Evolutionary conservation across 1,284 basidiomycete species (phyloP).

Genomic region (Anthracocystis walkeri): DNA sequence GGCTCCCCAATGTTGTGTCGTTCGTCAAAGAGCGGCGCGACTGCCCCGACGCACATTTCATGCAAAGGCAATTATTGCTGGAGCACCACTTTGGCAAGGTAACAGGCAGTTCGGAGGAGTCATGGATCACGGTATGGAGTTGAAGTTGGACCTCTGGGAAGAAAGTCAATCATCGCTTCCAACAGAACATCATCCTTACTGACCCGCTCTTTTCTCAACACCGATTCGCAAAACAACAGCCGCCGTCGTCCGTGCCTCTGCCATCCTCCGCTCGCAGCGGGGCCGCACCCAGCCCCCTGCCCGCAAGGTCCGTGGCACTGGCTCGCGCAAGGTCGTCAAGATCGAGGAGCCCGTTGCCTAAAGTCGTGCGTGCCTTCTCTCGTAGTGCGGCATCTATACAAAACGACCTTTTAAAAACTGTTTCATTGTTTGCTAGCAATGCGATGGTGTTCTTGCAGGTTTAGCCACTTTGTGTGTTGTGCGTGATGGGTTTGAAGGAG

Average conservation of each 20-base stretch:
- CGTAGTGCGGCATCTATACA: not conserved
- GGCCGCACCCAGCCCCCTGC: conserved; percentile 48
- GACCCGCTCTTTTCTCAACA: conserved; percentile 6
- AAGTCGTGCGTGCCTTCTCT: conserved; percentile 7
- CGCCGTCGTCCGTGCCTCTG: conserved; percentile 65
- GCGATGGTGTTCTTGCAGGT: conserved; percentile 20
- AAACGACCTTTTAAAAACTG: conserved; percentile 15
- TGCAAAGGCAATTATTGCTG: not conserved
- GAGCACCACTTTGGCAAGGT: not conserved
- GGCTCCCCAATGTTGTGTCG: conserved; percentile 35
- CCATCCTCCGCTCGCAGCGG: conserved; percentile 62
- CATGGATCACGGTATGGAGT: not conserved
- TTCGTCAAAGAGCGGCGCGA: conserved; percentile 21
- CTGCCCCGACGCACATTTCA: conserved; percentile 42
- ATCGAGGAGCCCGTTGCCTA: conserved; percentile 44
- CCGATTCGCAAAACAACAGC: conserved; percentile 28
- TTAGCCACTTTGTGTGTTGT: not conserved
- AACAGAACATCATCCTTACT: conserved; percentile 13
- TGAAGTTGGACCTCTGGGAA: not conserved
- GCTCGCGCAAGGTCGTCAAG: conserved; percentile 49
- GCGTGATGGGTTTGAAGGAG: not conserved
- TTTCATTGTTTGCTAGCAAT: conserved; percentile 14
- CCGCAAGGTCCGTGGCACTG: conserved; percentile 52
- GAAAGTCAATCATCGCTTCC: not conserved
- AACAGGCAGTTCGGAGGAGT: not conserved